Percentiles rank a stretch among this genome's conserved stretches.
These are phyloP conservation scores for Tetrapisispora pingtungensis DNA, from an alignment of 805 yeast species.

Conservation along the genomic window DNA sequence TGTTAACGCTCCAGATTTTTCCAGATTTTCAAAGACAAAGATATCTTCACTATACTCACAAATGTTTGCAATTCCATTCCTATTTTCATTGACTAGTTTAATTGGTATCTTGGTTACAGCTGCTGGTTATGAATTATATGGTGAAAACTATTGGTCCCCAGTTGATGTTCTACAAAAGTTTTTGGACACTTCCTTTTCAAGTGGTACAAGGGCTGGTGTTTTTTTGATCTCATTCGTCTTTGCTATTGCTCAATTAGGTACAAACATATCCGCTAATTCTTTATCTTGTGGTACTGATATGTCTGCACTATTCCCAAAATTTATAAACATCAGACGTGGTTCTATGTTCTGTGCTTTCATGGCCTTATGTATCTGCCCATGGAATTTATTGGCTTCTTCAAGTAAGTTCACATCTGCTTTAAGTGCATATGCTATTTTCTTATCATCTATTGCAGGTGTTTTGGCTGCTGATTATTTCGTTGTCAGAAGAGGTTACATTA, in stretches of 20 bases:
- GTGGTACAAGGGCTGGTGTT: constrained; percentile 63
- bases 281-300: constrained; percentile 51
- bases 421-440: constrained; percentile 68
- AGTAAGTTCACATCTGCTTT: constrained; percentile 64
- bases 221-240: constrained; percentile 56
- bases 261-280: constrained; percentile 62
- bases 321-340: constrained; percentile 51
- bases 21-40: constrained; percentile 58
- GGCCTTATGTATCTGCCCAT: constrained; percentile 65
- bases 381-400: constrained; percentile 59
- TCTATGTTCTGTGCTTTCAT: constrained; percentile 56
- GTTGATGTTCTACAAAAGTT: constrained; percentile 48
- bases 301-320: constrained; percentile 47
- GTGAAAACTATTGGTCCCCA: constrained; percentile 38
- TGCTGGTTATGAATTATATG: constrained; percentile 40
- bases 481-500: constrained; percentile 58
- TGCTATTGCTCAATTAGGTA: constrained; percentile 65
- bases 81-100: constrained; percentile 65
- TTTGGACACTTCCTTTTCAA: constrained; percentile 28
- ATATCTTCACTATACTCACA: constrained; percentile 40
- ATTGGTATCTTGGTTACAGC: constrained; percentile 74
- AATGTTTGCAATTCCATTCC: constrained; percentile 51
- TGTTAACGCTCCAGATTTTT: constrained; percentile 74
- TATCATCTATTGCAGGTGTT: constrained; percentile 71
- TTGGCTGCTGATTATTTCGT: constrained; percentile 47